Evolutionary conservation across 768 basidiomycete genomes (phyloP), one percentile per base, ranked within the genome.

Genomic region (Crucibulum laeve): DNA sequence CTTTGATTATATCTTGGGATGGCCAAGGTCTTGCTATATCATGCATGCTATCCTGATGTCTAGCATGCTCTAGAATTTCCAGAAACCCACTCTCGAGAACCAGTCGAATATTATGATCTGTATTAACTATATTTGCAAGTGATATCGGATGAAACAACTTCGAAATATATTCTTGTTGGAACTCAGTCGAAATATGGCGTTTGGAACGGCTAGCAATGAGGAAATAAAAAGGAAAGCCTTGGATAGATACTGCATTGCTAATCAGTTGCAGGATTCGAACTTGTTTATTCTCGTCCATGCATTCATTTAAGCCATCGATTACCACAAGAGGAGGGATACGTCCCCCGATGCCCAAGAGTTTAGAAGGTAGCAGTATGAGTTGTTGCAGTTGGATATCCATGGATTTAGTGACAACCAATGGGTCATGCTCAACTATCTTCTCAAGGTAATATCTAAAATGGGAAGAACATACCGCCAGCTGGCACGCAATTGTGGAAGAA

Each of bases 291-390:
- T 43, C 36, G n/a, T 40, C 47, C 6, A 45, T 14, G 40, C 58
- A 63, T 48, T 64, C 60, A 38, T 64, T 60, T 7, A 65, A 45
- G 4, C 54, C 60, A 43, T 63, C 61, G 18, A 59, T 46, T 11
- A 59, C 11, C 5, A 49, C 45, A 38, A 17, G 38, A 15, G 34
- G 43, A 3, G 6, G 11, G 19, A 37, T 2, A 3, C 10, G 2
- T n/a, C 19, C 35, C 10, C 10, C 2, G 6, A n/a, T n/a, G n/a
- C n/a, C 14, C 10, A 37, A n/a, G 14, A 10, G 30, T n/a, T 21
- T 28, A n/a, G 53, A 36, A 5, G 53, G 56, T 4, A 44, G 26
- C n/a, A 49, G 10, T 25, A 58, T 51, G 17, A 58, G 47, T 14
- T 40, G 19, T 25, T 39, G 33, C 26, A 57, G 19, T 40, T 58